Evolutionary conservation across 2,329 filamentous ascomycete species (phyloP).

Genomic region (Colletotrichum falcatum): DNA sequence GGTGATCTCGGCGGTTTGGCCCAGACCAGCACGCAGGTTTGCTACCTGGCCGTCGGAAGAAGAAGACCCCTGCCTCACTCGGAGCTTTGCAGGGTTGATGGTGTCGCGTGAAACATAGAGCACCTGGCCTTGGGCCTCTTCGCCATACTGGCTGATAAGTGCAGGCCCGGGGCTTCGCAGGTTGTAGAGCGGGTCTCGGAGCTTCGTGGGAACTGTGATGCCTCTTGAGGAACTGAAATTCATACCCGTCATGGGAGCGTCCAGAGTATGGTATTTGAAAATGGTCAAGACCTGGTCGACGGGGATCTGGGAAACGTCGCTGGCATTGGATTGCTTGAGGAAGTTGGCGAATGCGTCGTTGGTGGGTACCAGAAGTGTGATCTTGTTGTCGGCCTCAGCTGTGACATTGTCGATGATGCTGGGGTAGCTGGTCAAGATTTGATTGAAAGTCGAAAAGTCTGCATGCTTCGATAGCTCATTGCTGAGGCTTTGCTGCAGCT

Average conservation of each 20-base stretch:
- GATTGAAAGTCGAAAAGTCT: slow-evolving; percentile 34
- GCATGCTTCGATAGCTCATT: slow-evolving; percentile 15
- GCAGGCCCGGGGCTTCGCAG: slow-evolving; percentile 39
- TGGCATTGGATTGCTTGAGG: slow-evolving; percentile 25
- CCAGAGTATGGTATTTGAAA: slow-evolving; percentile 49
- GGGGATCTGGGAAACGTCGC: slow-evolving; percentile 49
- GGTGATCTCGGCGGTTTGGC: slow-evolving; percentile 25
- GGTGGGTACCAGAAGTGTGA: slow-evolving; percentile 38
- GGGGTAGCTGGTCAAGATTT: slow-evolving; percentile 22
- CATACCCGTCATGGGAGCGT: slow-evolving; percentile 33
- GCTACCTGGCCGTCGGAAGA: slow-evolving; percentile 10
- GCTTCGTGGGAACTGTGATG: slow-evolving; percentile 43
- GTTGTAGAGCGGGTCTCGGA: slow-evolving; percentile 42
- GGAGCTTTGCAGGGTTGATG: slow-evolving; percentile 32
- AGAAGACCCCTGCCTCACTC: slow-evolving; percentile 31
- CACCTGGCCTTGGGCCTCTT: slow-evolving; percentile 42
- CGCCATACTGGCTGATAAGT: slow-evolving; percentile 37
- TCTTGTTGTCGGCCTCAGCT: background rate
- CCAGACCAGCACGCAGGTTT: slow-evolving; percentile 40
- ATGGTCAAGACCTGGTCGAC: slow-evolving; percentile 52
- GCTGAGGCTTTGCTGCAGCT: slow-evolving; percentile 24
- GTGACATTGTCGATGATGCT: slow-evolving; percentile 15
- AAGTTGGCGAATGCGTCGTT: slow-evolving; percentile 30
- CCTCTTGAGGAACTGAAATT: slow-evolving; percentile 41
- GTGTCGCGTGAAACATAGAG: slow-evolving; percentile 37